phyloP scores from a whole-genome alignment of 2,329 filamentous ascomycete species.

The Alternaria hordeiaustralica region DNA sequence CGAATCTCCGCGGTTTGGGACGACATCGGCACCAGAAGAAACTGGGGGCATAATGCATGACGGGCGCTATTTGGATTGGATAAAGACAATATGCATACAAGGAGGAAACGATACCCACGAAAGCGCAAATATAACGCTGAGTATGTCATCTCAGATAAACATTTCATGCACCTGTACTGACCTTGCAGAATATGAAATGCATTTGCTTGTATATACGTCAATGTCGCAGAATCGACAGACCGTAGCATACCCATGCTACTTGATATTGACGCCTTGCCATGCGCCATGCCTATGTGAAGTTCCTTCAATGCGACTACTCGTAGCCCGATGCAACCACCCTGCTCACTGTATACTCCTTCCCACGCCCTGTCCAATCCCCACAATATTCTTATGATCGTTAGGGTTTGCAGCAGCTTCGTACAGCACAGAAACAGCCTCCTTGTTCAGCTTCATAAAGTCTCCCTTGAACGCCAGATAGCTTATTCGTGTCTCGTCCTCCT shows the following conservation, averaged over 20 bases:
- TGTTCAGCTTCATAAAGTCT: constrained; percentile 86
- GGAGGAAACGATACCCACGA: constrained; percentile 26
- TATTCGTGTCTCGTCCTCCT: constrained; percentile 79
- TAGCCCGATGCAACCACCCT: neutral
- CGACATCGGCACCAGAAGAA: neutral
- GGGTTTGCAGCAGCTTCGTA: constrained; percentile 97
- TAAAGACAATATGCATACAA: constrained; percentile 1
- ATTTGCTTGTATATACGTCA: neutral
- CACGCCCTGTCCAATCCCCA: constrained; percentile 47
- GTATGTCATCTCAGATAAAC: constrained; percentile 21
- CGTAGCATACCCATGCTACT: neutral
- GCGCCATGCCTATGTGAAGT: neutral
- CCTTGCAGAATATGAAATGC: constrained; percentile 15
- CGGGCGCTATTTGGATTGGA: neutral
- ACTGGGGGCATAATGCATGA: neutral
- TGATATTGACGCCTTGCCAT: neutral
- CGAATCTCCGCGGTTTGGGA: constrained; percentile 60
- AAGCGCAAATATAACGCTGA: constrained; percentile 17
- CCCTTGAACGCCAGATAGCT: constrained; percentile 92
- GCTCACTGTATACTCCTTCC: constrained; percentile 44
- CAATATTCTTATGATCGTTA: constrained; percentile 72
- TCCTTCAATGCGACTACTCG: neutral
- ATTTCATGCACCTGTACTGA: constrained; percentile 15
- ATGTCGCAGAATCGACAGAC: neutral
- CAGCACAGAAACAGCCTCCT: constrained; percentile 82